Base-by-base conservation (phyloP, 768 basidiomycete species). In the Coprinellus aureogranulatus region DNA sequence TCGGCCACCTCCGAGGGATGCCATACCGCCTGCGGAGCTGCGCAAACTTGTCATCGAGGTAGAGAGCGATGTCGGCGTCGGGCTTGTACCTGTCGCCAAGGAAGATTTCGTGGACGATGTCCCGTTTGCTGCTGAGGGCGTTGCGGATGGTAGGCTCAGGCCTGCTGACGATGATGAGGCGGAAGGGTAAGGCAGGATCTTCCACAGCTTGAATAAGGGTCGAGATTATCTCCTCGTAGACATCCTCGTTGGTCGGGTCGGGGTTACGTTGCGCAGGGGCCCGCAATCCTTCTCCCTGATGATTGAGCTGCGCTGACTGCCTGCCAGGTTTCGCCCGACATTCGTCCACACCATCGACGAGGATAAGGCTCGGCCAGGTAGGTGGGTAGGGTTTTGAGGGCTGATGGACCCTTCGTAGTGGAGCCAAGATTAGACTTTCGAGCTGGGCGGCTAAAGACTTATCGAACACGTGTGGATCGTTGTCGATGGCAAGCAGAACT, bases 261-360 rank as follows among this genome's bases (percentile, higher is more conserved):
- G n/a, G n/a, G n/a, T n/a, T n/a, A n/a, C n/a, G n/a, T n/a, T n/a
- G n/a, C n/a, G n/a, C n/a, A n/a, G n/a, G n/a, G n/a, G n/a, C n/a
- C n/a, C n/a, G n/a, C n/a, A n/a, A n/a, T n/a, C 23, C 47, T 27
- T 10, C 26, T 48, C 22, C 10, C 34, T 34, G 34, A n/a, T n/a
- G n/a, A n/a, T n/a, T n/a, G n/a, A n/a, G n/a, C n/a, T n/a, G 34
- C 6, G 14, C 34, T 34, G 34, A 34, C 6, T 6, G 34, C 6
- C 6, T 34, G 14, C 34, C 8, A 34, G 34, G 8, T 34, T 14
- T 34, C 34, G 34, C 57, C 12, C 28, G 0, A 41, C 60, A 61
- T 28, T 59, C 60, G 40, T 61, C 60, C 6, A 61, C 23, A 5
- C 57, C 60, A 37, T 61, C 60, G 40, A 59, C 55, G 3, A 61